phyloP scores from a whole-genome alignment of 2,329 filamentous ascomycete species.

The Bipolaris victoriae region DNA sequence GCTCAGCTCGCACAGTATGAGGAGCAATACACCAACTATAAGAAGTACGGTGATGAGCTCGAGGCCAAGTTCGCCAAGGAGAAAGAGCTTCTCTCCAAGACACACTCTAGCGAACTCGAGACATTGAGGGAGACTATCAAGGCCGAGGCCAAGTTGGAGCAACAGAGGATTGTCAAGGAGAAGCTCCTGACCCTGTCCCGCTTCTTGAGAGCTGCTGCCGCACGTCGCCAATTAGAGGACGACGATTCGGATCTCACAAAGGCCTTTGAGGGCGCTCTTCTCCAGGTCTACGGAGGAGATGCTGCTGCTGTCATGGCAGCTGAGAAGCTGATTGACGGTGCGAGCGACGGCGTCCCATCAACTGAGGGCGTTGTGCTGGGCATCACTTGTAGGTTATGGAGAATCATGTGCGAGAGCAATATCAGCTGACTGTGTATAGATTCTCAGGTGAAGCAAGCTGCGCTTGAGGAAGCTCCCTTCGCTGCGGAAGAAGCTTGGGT shows the following conservation, averaged over 20 bases:
- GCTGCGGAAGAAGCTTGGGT: slow-evolving; percentile 59
- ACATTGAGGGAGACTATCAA: slow-evolving; percentile 61
- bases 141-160: slow-evolving; percentile 58
- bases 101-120: slow-evolving; percentile 64
- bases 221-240: slow-evolving; percentile 73
- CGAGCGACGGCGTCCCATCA: slow-evolving; percentile 68
- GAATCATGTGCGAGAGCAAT: background rate
- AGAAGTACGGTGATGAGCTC: slow-evolving; percentile 77
- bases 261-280: slow-evolving; percentile 79
- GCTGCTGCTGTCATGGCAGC: slow-evolving; percentile 75
- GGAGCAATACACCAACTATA: slow-evolving; percentile 75
- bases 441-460: slow-evolving; percentile 63
- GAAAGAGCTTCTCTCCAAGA: slow-evolving; percentile 61
- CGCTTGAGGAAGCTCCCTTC: slow-evolving; percentile 59
- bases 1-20: slow-evolving; percentile 72
- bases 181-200: slow-evolving; percentile 75
- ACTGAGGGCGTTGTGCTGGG: slow-evolving; percentile 69
- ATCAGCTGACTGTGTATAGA: slow-evolving; percentile 50
- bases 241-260: slow-evolving; percentile 76
- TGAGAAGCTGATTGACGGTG: slow-evolving; percentile 76
- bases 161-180: slow-evolving; percentile 60
- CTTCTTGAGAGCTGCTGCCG: slow-evolving; percentile 79
- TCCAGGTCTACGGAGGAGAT: slow-evolving; percentile 80
- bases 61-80: slow-evolving; percentile 64
- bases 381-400: slow-evolving; percentile 70